Evolutionary conservation across 139 green algal species (phyloP).

Genomic region (Diplosphaera chodatii): DNA sequence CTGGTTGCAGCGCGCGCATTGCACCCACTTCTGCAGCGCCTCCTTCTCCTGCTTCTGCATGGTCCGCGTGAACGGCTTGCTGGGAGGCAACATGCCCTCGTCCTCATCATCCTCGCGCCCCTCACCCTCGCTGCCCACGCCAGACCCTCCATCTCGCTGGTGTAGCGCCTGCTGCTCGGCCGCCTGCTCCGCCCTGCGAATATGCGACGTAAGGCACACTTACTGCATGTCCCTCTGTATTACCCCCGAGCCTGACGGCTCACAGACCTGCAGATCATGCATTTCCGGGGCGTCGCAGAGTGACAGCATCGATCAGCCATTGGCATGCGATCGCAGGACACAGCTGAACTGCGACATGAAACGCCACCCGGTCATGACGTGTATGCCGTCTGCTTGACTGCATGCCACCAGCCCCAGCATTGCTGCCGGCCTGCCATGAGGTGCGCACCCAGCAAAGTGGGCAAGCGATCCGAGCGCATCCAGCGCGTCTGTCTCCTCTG

Average conservation of each 20-base stretch:
- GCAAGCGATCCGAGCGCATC: conserved; percentile 40
- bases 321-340: too few species aligned
- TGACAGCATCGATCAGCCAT: too few species aligned
- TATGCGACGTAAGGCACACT: too few species aligned
- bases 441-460: conserved; percentile 35
- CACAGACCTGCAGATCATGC: too few species aligned
- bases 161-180: background rate
- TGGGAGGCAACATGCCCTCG: conserved; percentile 7
- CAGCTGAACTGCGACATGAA: too few species aligned
- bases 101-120: background rate
- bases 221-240: too few species aligned
- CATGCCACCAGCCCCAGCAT: too few species aligned
- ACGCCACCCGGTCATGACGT: too few species aligned
- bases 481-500: conserved; percentile 40
- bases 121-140: conserved; percentile 2
- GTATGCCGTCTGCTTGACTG: too few species aligned
- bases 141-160: background rate
- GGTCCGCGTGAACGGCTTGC: conserved; percentile 6
- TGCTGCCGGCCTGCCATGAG: background rate
- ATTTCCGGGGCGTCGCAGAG: too few species aligned
- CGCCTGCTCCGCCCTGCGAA: background rate
- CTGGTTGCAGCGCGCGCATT: conserved; percentile 70
- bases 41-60: background rate
- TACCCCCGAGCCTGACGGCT: too few species aligned
- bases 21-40: conserved; percentile 78